Percentiles rank a stretch among this genome's conserved stretches.
Evolutionary conservation across 768 basidiomycete species (phyloP).

Genomic region (Suillus discolor): DNA sequence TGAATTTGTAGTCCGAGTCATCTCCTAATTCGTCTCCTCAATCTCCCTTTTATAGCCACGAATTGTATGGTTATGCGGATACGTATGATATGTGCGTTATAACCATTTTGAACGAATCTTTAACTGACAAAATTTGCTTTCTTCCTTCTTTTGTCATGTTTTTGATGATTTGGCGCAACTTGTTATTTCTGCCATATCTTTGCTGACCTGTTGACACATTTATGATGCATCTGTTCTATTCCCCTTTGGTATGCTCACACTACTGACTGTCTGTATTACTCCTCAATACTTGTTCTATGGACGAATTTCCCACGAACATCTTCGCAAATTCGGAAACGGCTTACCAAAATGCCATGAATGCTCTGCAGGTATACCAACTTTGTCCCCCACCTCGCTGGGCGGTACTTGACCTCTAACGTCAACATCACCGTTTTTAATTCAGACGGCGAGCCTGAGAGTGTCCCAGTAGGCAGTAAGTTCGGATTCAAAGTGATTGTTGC

Average conservation of each 20-base stretch:
- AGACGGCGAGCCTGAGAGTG: constrained; percentile 35
- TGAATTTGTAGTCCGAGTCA: too few species aligned
- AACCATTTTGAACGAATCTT: not conserved
- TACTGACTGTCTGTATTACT: not conserved
- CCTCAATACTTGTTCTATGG: not conserved
- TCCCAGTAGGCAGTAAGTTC: constrained; percentile 47
- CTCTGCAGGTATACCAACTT: constrained; percentile 61
- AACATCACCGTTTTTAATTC: constrained; percentile 72
- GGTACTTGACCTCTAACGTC: constrained; percentile 83
- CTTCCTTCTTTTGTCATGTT: not conserved
- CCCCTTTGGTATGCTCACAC: not conserved
- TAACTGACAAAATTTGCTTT: not conserved
- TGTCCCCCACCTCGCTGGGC: constrained; percentile 62
- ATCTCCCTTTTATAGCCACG: constrained; percentile 55
- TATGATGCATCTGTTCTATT: not conserved
- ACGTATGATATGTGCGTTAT: constrained; percentile 61
- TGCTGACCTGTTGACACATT: not conserved
- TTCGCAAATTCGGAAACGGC: not conserved
- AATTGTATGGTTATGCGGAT: constrained; percentile 73
- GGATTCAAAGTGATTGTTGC: not conserved
- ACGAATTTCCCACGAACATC: not conserved
- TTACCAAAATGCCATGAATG: not conserved
- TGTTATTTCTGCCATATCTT: too few species aligned
- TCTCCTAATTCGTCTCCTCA: not conserved
- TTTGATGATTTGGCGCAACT: not conserved